Conservation (phyloP, 208 protist species). For the Trypanosoma rangeli region DNA sequence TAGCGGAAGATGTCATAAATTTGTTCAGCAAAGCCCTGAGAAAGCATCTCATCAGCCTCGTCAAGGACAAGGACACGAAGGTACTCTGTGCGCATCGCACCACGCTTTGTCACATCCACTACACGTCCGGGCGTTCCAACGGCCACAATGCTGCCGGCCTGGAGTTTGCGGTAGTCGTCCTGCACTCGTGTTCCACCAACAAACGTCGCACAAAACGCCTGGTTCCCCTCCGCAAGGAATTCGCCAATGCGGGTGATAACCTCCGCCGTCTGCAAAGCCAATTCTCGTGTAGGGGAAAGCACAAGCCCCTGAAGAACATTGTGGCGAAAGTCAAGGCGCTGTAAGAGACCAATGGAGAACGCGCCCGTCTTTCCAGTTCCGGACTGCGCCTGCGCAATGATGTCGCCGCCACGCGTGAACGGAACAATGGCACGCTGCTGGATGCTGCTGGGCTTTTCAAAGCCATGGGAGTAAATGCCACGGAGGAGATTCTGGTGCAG, state of each 20-base stretch:
- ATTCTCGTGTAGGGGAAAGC: slow-evolving; percentile 96
- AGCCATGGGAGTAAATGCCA: slow-evolving; percentile 98
- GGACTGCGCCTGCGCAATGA: slow-evolving; percentile 96
- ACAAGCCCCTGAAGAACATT: slow-evolving; percentile 94
- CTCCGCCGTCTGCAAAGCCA: slow-evolving; percentile 96
- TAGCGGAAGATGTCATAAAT: slow-evolving; percentile 99
- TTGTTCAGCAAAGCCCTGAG: slow-evolving; percentile 96
- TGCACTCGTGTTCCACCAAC: slow-evolving; percentile 94
- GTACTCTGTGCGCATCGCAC: slow-evolving; percentile 74
- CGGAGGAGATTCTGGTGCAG: slow-evolving; percentile 96
- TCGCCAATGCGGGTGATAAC: slow-evolving; percentile 96
- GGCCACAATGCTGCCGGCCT: slow-evolving; percentile 93
- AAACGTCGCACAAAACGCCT: slow-evolving; percentile 86
- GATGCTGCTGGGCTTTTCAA: slow-evolving; percentile 98
- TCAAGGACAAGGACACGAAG: slow-evolving; percentile 98
- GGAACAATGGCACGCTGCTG: slow-evolving; percentile 98
- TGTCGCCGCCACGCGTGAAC: slow-evolving; percentile 95
- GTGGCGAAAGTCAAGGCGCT: slow-evolving; percentile 89
- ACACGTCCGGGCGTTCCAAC: slow-evolving; percentile 98
- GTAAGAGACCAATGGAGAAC: slow-evolving; percentile 96
- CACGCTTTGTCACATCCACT: slow-evolving; percentile 95
- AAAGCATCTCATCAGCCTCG: slow-evolving; percentile 99
- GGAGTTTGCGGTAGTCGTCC: slow-evolving; percentile 95
- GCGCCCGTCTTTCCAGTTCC: slow-evolving; percentile 99
- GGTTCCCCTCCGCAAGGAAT: slow-evolving; percentile 86